Percentiles rank a stretch among this genome's conserved stretches.
phyloP scores from a whole-genome alignment of 768 basidiomycete genomes.

The Pisolithus microcarpus region DNA sequence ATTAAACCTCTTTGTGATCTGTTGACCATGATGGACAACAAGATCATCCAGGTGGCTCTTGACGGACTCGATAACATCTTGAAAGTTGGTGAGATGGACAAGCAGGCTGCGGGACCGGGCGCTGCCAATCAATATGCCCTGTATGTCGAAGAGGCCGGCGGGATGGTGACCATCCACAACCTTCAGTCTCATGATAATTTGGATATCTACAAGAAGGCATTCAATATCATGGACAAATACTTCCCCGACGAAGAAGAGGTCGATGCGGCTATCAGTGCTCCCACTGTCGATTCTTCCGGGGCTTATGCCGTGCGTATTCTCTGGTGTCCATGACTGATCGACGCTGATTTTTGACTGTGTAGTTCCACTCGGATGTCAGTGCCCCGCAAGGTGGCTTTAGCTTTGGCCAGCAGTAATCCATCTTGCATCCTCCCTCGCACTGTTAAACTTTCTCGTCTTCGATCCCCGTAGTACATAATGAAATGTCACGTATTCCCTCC shows the following conservation, averaged over 20 bases:
- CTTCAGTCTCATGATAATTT: slow-evolving; percentile 99
- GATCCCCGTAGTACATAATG: slow-evolving; percentile 13
- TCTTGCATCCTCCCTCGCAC: not conserved
- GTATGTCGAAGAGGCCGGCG: slow-evolving; percentile 95
- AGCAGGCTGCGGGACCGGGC: slow-evolving; percentile 70
- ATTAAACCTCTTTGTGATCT: slow-evolving; percentile 98
- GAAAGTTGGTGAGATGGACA: slow-evolving; percentile 96
- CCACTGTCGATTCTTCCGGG: slow-evolving; percentile 66
- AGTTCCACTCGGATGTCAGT: slow-evolving; percentile 81
- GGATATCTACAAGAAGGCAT: slow-evolving; percentile 99
- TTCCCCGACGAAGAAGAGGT: slow-evolving; percentile 97
- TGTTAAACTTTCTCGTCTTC: slow-evolving; percentile 1
- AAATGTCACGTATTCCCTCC: slow-evolving; percentile 13
- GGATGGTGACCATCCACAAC: slow-evolving; percentile 98
- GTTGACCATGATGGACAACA: slow-evolving; percentile 98
- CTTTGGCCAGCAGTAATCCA: slow-evolving; percentile 62
- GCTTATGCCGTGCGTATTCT: slow-evolving; percentile 58
- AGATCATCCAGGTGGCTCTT: slow-evolving; percentile 97
- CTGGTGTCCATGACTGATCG: not conserved
- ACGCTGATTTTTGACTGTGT: slow-evolving; percentile 10
- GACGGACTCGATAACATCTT: slow-evolving; percentile 98
- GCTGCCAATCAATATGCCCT: slow-evolving; percentile 88
- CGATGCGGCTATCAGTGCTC: slow-evolving; percentile 73
- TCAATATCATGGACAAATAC: slow-evolving; percentile 97
- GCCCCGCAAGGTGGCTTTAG: slow-evolving; percentile 95